Evolutionary conservation across 2,329 filamentous ascomycete genomes (phyloP).

Genomic region (Pseudocercospora crystallina): DNA sequence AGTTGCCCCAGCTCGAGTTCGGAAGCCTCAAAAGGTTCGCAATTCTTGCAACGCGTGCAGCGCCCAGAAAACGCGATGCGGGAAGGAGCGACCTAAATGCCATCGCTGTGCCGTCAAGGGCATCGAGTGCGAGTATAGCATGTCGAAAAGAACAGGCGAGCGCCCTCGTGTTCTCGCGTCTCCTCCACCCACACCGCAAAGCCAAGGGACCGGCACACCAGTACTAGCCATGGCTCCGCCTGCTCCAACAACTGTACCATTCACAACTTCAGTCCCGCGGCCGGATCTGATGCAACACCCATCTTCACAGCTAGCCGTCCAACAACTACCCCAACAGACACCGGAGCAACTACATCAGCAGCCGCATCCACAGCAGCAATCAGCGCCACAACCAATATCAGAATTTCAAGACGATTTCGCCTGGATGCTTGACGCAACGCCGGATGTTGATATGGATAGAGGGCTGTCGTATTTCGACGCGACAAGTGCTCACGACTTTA

Average conservation of each 20-base stretch:
- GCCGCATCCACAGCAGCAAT: too few species aligned
- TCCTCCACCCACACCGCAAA: not conserved
- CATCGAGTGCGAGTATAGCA: not conserved
- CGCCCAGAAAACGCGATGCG: not conserved
- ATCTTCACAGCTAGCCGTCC: too few species aligned
- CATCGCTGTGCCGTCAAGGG: conserved; percentile 3
- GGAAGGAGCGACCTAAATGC: conserved; percentile 5
- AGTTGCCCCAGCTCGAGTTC: too few species aligned
- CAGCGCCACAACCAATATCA: too few species aligned
- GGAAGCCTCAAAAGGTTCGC: not conserved
- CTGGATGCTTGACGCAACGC: not conserved
- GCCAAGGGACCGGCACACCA: too few species aligned
- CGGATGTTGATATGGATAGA: not conserved
- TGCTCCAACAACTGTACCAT: too few species aligned
- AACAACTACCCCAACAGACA: too few species aligned
- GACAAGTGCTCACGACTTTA: not conserved
- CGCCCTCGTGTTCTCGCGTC: conserved; percentile 1
- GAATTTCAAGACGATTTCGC: not conserved
- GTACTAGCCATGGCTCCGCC: too few species aligned
- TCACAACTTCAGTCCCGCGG: too few species aligned
- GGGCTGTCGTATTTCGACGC: not conserved
- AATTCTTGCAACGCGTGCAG: conserved; percentile 3
- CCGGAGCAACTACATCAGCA: too few species aligned
- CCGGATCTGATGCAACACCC: too few species aligned
- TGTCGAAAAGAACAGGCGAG: not conserved